Percentiles rank a stretch among this genome's conserved stretches.
Conservation (phyloP, 169 alveolate genomes). For the Cryptosporidium sp. region DNA sequence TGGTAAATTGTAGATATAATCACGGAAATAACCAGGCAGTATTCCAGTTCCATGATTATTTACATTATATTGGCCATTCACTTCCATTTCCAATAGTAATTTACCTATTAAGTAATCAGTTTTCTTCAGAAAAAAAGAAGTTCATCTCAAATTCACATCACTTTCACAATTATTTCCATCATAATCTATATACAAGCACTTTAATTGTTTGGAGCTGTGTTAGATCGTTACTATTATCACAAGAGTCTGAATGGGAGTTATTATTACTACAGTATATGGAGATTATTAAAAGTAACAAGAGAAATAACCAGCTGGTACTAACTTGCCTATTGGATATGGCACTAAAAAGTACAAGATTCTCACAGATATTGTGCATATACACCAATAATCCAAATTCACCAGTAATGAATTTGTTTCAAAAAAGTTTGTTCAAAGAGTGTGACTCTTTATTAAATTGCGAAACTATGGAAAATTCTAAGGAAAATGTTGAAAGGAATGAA, state of each 20-base stretch:
- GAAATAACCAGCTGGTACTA: constrained; percentile 7
- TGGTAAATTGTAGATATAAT: constrained; percentile 28
- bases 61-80: constrained; percentile 62
- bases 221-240: constrained; percentile 18
- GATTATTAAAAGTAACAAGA: constrained; percentile 54
- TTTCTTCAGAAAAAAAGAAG: constrained; percentile 68
- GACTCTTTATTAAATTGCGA: constrained; percentile 3
- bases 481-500: not conserved
- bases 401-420: constrained; percentile 32
- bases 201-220: constrained; percentile 61
- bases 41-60: constrained; percentile 42
- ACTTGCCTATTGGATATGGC: constrained; percentile 69
- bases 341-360: constrained; percentile 37
- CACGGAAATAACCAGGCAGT: not conserved
- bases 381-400: constrained; percentile 46
- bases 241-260: constrained; percentile 53
- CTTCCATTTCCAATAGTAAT: constrained; percentile 38
- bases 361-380: constrained; percentile 52
- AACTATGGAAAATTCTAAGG: not conserved
- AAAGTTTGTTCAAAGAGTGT: constrained; percentile 40
- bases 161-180: constrained; percentile 49
- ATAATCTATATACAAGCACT: constrained; percentile 50
- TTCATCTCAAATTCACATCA: constrained; percentile 63
- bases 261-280: constrained; percentile 59
- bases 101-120: constrained; percentile 64